Conservation (phyloP, 2,329 filamentous ascomycete genomes). For the Botrytis deweyae region DNA sequence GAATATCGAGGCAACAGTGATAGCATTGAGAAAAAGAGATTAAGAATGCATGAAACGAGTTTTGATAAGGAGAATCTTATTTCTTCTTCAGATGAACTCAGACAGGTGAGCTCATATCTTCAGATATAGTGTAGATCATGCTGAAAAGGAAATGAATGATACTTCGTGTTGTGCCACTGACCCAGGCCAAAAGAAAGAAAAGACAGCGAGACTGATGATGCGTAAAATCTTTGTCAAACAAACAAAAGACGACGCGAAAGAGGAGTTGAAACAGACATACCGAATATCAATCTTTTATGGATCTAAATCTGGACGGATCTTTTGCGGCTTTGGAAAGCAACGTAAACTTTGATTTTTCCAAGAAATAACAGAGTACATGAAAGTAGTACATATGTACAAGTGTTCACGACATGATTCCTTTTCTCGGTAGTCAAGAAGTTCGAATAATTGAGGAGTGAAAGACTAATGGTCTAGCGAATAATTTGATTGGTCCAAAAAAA, state of each 20-base stretch:
- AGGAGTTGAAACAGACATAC: conserved; percentile 16
- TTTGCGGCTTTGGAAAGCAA: not conserved
- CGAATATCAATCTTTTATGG: not conserved
- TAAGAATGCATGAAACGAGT: conserved; percentile 15
- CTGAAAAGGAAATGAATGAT: conserved; percentile 17
- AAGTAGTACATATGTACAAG: not conserved
- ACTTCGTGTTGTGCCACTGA: not conserved
- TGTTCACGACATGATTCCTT: conserved; percentile 5
- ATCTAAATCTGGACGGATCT: not conserved
- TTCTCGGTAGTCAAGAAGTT: not conserved
- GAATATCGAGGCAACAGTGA: not conserved
- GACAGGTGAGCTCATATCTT: conserved; percentile 18
- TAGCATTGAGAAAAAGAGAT: conserved; percentile 19
- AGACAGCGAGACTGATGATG: not conserved
- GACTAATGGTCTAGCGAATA: not conserved
- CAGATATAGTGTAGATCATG: conserved; percentile 19
- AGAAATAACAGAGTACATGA: not conserved
- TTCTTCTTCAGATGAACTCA: conserved; percentile 8
- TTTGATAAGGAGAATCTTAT: conserved; percentile 17
- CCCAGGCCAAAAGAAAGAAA: not conserved
- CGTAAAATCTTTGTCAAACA: not conserved
- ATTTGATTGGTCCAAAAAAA: not conserved
- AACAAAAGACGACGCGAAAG: not conserved
- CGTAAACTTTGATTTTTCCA: not conserved
- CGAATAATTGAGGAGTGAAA: not conserved